Evolutionary conservation across 2,329 filamentous ascomycete species (phyloP).

Genomic region (Alternaria gansuensis): DNA sequence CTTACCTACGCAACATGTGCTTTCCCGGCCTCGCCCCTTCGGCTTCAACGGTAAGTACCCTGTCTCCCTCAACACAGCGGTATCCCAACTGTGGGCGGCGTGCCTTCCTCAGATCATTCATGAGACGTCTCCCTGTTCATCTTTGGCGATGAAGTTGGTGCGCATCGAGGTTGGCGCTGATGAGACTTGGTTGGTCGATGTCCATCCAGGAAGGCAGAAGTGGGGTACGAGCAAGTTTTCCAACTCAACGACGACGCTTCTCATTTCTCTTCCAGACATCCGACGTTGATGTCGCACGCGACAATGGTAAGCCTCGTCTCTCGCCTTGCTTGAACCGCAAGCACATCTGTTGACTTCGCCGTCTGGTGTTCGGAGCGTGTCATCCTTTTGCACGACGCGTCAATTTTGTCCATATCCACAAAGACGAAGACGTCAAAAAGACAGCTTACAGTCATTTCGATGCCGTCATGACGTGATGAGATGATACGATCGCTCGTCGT

Average conservation of each 20-base stretch:
- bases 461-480: background rate
- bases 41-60: background rate
- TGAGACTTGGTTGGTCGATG: background rate
- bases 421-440: background rate
- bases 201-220: background rate
- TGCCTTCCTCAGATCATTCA: background rate
- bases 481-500: background rate
- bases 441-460: background rate
- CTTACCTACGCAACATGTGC: background rate
- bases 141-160: background rate
- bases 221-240: background rate
- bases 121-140: background rate
- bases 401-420: background rate
- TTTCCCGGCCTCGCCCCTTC: background rate
- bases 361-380: background rate
- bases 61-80: background rate
- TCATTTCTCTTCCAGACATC: background rate
- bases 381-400: background rate
- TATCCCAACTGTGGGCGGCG: background rate
- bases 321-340: background rate
- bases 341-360: background rate
- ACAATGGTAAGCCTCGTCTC: background rate
- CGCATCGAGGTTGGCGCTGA: background rate
- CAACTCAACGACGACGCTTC: background rate
- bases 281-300: background rate